These are phyloP conservation scores for Geopyxis carbonaria DNA, from an alignment of 495 filamentous ascomycete species.

Conservation along the genomic window DNA sequence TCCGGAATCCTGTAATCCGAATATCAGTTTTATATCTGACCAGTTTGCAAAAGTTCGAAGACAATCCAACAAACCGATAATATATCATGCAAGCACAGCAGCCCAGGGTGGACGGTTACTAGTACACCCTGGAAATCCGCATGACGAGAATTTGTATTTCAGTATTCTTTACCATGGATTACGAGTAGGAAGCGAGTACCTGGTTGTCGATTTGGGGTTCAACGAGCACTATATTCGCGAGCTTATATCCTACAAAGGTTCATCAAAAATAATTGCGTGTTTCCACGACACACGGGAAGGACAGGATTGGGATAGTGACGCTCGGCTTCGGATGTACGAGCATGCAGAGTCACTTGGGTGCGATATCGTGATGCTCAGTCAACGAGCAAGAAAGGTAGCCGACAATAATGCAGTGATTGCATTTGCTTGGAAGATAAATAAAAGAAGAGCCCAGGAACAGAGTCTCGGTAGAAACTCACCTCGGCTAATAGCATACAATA, in stretches of 20 bases:
- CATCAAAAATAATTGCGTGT: constrained; percentile 60
- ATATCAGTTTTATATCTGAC: constrained; percentile 4
- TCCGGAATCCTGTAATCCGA: not conserved
- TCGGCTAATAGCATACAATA: constrained; percentile 54
- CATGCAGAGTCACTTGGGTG: constrained; percentile 46
- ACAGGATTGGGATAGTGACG: constrained; percentile 44
- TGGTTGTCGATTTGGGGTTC: constrained; percentile 47
- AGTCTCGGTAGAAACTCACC: constrained; percentile 26
- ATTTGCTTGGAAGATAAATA: constrained; percentile 10
- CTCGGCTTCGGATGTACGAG: constrained; percentile 23
- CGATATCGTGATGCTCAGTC: constrained; percentile 48
- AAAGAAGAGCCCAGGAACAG: constrained; percentile 27
- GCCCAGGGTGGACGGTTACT: constrained; percentile 15
- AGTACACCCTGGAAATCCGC: constrained; percentile 17
- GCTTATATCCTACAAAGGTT: constrained; percentile 41
- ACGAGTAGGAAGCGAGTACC: constrained; percentile 56
- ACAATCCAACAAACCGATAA: constrained; percentile 20
- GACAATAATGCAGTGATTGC: constrained; percentile 30
- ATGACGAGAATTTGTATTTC: constrained; percentile 35
- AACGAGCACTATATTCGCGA: constrained; percentile 34
- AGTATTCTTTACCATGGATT: constrained; percentile 49
- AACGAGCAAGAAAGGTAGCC: constrained; percentile 28
- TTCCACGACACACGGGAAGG: constrained; percentile 35
- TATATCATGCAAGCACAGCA: constrained; percentile 31
- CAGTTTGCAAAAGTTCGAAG: constrained; percentile 11